Conservation (phyloP, 2,329 filamentous ascomycete genomes). For the Penicillium sp. region DNA sequence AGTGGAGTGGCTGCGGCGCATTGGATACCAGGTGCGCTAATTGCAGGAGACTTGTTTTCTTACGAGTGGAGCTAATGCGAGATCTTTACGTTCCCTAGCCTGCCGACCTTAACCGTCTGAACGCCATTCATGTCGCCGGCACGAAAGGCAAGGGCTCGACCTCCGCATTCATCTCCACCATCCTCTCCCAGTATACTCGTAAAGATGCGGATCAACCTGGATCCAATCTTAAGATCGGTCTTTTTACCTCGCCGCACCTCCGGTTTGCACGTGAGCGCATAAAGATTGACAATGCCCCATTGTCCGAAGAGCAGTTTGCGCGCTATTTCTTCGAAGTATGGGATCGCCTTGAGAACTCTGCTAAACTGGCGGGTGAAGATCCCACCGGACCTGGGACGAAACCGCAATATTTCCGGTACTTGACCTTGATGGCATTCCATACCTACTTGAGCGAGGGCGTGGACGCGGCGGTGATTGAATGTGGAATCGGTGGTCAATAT, state of each 20-base stretch:
- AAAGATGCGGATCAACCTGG: slow-evolving; percentile 18
- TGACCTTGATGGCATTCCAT: slow-evolving; percentile 82
- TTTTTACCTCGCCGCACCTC: slow-evolving; percentile 80
- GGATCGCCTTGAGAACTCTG: slow-evolving; percentile 55
- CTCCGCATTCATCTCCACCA: slow-evolving; percentile 70
- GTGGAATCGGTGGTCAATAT: slow-evolving; percentile 86
- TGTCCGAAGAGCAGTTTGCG: slow-evolving; percentile 61
- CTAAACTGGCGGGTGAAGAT: slow-evolving; percentile 44
- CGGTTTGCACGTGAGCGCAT: slow-evolving; percentile 78
- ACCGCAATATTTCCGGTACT: slow-evolving; percentile 83
- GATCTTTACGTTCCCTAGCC: slow-evolving; percentile 38
- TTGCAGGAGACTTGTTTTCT: background rate
- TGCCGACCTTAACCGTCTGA: slow-evolving; percentile 52
- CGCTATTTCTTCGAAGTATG: slow-evolving; percentile 76
- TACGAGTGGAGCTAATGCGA: background rate
- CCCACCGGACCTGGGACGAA: slow-evolving; percentile 53
- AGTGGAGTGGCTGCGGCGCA: slow-evolving; percentile 63
- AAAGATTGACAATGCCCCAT: slow-evolving; percentile 62
- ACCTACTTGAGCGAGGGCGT: slow-evolving; percentile 69
- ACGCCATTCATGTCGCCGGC: slow-evolving; percentile 73
- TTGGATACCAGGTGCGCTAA: slow-evolving; percentile 60
- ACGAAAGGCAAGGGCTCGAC: slow-evolving; percentile 93
- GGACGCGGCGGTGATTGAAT: slow-evolving; percentile 73
- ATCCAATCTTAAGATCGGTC: slow-evolving; percentile 53
- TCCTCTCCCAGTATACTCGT: slow-evolving; percentile 57